Percentiles rank a stretch among this genome's conserved stretches.
These are phyloP conservation scores for Trichoderma semiorbis DNA, from an alignment of 2,329 filamentous ascomycete genomes.

Conservation along the genomic window DNA sequence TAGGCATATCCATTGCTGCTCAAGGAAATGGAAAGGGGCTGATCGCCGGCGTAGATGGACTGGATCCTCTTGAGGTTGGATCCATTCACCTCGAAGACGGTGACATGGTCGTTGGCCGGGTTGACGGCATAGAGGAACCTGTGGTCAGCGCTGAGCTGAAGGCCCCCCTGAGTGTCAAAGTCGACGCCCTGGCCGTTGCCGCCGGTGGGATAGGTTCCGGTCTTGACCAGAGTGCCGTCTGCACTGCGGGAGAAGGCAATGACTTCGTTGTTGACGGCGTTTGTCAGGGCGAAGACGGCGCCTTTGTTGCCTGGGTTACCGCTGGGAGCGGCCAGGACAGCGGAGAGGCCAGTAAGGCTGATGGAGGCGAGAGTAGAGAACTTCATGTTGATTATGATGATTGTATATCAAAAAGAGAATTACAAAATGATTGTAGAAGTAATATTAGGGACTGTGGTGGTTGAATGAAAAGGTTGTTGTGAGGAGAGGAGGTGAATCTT, in stretches of 20 bases:
- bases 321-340: background rate
- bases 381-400: background rate
- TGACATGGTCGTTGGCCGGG: slow-evolving; percentile 21
- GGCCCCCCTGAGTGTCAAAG: slow-evolving; percentile 77
- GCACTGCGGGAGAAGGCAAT: slow-evolving; percentile 21
- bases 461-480: background rate
- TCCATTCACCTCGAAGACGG: slow-evolving; percentile 22
- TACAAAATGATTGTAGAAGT: background rate
- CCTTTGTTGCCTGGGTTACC: slow-evolving; percentile 10
- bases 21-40: slow-evolving; percentile 23
- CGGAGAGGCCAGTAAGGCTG: background rate
- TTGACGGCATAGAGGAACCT: slow-evolving; percentile 24
- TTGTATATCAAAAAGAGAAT: background rate
- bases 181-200: slow-evolving; percentile 59
- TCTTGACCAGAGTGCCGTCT: slow-evolving; percentile 18
- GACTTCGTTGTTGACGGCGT: slow-evolving; percentile 21
- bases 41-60: slow-evolving; percentile 23
- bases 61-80: slow-evolving; percentile 21
- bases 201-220: slow-evolving; percentile 20
- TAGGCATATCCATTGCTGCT: slow-evolving; percentile 24
- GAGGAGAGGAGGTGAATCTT: background rate
- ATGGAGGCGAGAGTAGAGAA: slow-evolving; percentile 13
- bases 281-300: slow-evolving; percentile 24
- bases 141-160: slow-evolving; percentile 43
- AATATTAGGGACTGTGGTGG: background rate